Evolutionary conservation across 805 yeast genomes (phyloP).

Genomic region (Candida khao-thaluensis): DNA sequence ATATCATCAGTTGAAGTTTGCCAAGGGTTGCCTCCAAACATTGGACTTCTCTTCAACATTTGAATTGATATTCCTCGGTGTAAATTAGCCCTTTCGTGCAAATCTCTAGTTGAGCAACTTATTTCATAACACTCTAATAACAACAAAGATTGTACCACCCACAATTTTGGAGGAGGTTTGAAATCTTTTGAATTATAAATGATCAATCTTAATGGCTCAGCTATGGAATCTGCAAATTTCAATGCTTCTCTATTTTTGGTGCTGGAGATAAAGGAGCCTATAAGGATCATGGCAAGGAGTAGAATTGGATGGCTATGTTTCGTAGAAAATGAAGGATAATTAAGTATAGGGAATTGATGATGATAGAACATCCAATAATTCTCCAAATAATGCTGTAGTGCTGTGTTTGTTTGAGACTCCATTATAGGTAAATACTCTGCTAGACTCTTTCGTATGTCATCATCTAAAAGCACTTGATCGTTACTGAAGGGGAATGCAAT

Average conservation of each 20-base stretch:
- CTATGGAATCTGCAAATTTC: conserved; percentile 37
- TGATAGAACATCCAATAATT: conserved; percentile 57
- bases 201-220: conserved; percentile 61
- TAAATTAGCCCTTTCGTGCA: conserved; percentile 75
- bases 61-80: conserved; percentile 66
- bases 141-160: conserved; percentile 69
- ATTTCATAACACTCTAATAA: conserved; percentile 73
- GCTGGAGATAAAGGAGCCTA: conserved; percentile 44
- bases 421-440: conserved; percentile 13
- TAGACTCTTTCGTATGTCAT: conserved; percentile 8
- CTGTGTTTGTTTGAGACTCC: conserved; percentile 6
- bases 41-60: conserved; percentile 21
- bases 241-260: conserved; percentile 1
- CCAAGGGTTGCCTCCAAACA: conserved; percentile 39
- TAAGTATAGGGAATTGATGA: conserved; percentile 55
- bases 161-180: conserved; percentile 68
- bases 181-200: conserved; percentile 66
- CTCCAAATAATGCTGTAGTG: conserved; percentile 10
- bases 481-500: conserved; percentile 14
- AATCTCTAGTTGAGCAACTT: conserved; percentile 55
- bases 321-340: conserved; percentile 54
- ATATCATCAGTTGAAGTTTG: conserved; percentile 1
- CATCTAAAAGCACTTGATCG: conserved; percentile 11
- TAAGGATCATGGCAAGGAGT: conserved; percentile 50
- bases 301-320: conserved; percentile 45